phyloP scores from a whole-genome alignment of 345 rosid species.

The Cardamine resedifolia region DNA sequence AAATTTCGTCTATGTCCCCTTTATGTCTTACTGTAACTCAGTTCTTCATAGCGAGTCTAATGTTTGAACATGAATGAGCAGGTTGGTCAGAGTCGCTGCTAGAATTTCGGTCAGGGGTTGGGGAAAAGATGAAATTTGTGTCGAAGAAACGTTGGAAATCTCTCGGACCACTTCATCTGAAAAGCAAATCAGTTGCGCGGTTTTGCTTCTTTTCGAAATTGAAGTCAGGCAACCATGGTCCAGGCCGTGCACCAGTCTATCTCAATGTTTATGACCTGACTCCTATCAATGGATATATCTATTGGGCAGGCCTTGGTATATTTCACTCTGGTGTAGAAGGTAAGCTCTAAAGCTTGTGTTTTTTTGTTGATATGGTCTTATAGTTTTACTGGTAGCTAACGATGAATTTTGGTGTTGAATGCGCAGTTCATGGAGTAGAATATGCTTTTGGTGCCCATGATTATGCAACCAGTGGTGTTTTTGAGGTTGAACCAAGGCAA shows the following conservation, averaged over 20 bases:
- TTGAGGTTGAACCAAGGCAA: slow-evolving; percentile 88
- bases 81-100: slow-evolving; percentile 44
- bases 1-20: neutral
- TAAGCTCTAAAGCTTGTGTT: slow-evolving; percentile 36
- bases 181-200: slow-evolving; percentile 61
- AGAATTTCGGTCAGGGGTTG: slow-evolving; percentile 24
- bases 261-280: slow-evolving; percentile 96
- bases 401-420: neutral
- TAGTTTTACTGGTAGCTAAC: slow-evolving; percentile 17
- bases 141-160: slow-evolving; percentile 67
- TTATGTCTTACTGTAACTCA: neutral
- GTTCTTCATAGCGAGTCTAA: neutral
- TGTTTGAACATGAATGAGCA: slow-evolving; percentile 32
- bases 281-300: slow-evolving; percentile 79
- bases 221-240: slow-evolving; percentile 57
- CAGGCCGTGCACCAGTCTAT: slow-evolving; percentile 72
- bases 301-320: slow-evolving; percentile 97
- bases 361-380: slow-evolving; percentile 13
- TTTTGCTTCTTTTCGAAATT: slow-evolving; percentile 74
- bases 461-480: slow-evolving; percentile 81
- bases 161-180: slow-evolving; percentile 50
- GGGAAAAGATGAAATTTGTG: slow-evolving; percentile 62
- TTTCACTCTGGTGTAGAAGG: slow-evolving; percentile 99
- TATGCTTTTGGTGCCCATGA: slow-evolving; percentile 99
- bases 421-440: slow-evolving; percentile 86